phyloP scores from a whole-genome alignment of 371 early-diverging fungal genomes.

The Blakeslea trispora region DNA sequence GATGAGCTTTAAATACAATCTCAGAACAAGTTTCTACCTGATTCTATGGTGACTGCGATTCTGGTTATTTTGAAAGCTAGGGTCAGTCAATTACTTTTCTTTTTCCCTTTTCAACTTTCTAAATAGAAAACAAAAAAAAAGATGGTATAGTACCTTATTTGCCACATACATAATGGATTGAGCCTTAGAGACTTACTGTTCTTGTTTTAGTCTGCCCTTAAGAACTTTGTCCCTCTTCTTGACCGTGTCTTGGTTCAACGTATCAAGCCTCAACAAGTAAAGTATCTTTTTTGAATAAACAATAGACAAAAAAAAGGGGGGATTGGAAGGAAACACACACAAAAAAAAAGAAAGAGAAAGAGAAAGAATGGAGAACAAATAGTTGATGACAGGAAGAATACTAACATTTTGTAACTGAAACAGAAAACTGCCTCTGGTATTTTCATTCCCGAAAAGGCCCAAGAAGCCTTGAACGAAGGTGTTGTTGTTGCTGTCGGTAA shows the following conservation, averaged over 20 bases:
- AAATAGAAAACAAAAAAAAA: background rate
- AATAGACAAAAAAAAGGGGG: too few species aligned
- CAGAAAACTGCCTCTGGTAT: slow-evolving; percentile 96
- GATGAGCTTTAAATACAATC: too few species aligned
- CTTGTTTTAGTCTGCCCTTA: slow-evolving; percentile 26
- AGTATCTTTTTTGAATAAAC: background rate
- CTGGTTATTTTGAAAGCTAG: background rate
- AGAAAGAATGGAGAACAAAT: too few species aligned
- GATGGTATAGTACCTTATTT: background rate
- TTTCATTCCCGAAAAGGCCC: slow-evolving; percentile 97
- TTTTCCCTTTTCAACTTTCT: background rate
- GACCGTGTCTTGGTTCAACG: slow-evolving; percentile 97
- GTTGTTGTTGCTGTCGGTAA: slow-evolving; percentile 93
- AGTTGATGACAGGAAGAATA: too few species aligned
- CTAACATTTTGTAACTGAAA: background rate
- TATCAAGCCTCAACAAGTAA: slow-evolving; percentile 92
- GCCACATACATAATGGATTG: background rate
- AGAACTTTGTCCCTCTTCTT: slow-evolving; percentile 73
- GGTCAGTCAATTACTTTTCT: background rate
- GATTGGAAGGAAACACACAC: too few species aligned
- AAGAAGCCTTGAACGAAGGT: slow-evolving; percentile 93
- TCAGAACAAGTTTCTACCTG: too few species aligned
- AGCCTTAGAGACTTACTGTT: too few species aligned
- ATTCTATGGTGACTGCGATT: too few species aligned
- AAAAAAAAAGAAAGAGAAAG: too few species aligned